These are phyloP conservation scores for Sporothrix schenckii DNA, from an alignment of 2,329 filamentous ascomycete genomes.

Conservation along the genomic window DNA sequence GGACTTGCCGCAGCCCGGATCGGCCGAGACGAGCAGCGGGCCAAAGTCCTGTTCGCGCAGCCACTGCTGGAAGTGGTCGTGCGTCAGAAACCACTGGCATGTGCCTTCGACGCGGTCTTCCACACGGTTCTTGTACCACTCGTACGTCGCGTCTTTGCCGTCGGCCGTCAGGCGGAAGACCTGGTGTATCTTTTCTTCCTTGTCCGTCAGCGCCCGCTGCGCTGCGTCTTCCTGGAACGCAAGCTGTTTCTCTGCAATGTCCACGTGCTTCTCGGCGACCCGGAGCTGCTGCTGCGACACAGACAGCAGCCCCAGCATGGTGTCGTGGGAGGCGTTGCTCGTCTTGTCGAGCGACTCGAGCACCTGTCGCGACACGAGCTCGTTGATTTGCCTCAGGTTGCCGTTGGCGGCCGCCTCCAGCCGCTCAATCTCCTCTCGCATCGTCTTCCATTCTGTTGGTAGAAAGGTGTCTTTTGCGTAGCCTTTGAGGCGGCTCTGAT, in stretches of 20 bases:
- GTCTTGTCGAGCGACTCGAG: slow-evolving; percentile 28
- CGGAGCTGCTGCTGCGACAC: not conserved
- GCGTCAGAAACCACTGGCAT: slow-evolving; percentile 43
- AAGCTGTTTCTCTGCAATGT: not conserved
- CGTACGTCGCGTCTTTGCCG: slow-evolving; percentile 37
- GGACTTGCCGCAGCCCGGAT: slow-evolving; percentile 48
- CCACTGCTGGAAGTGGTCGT: slow-evolving; percentile 42
- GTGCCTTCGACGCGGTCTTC: slow-evolving; percentile 39
- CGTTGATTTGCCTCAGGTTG: slow-evolving; percentile 29
- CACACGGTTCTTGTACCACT: slow-evolving; percentile 42
- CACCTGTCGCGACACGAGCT: slow-evolving; percentile 15
- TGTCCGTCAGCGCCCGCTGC: not conserved
- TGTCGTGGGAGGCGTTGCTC: not conserved
- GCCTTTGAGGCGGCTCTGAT: slow-evolving; percentile 32
- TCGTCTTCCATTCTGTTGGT: slow-evolving; percentile 37
- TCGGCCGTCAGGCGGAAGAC: slow-evolving; percentile 6
- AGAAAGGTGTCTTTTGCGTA: slow-evolving; percentile 34
- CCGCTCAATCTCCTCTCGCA: slow-evolving; percentile 26
- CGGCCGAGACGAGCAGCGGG: slow-evolving; percentile 45
- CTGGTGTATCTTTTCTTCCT: not conserved
- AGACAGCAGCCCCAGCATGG: not conserved
- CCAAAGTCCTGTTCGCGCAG: slow-evolving; percentile 37
- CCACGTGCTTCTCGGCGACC: not conserved
- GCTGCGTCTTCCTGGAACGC: not conserved
- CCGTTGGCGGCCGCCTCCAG: slow-evolving; percentile 20